Base-by-base conservation (phyloP, 1,284 basidiomycete species). In the Rhodotorula sp. region DNA sequence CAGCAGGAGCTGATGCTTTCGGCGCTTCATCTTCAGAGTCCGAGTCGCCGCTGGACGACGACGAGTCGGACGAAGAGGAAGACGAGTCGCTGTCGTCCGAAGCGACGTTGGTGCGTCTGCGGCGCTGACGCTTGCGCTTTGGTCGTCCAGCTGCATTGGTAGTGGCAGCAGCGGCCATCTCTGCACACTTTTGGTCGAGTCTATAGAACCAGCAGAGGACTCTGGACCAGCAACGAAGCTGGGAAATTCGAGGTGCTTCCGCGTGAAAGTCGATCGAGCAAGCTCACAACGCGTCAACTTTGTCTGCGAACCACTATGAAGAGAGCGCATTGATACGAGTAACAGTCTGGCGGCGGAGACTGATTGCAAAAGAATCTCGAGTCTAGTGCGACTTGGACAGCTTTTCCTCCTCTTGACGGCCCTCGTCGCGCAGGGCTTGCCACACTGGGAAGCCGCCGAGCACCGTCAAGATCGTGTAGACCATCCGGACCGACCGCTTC, bases 41-140 rank as follows among this genome's bases (percentile, higher is more conserved):
- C 15, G 62, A 65, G 34, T 47, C 43, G 29, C 51, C 52, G 23
- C 34, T 34, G 34, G 34, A 34, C 34, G 64, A n/a, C 5, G 72
- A 70, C 49, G 61, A 61, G 48, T 26, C n/a, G 26, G 54, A 56
- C 48, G 63, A 61, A 21, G 64, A 66, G 59, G 58, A 63, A 65
- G 26, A 48, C 49, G 57, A 63, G 57, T 67, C 65, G 58, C 58
- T 60, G 47, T 64, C 62, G 62, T 64, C 63, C 14, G 63, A 64
- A 18, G 31, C 15, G 56, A n/a, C 29, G 57, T 68, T 62, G 49
- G 67, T 63, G 39, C 67, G 67, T 26, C 72, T 52, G 21, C 66
- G 62, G 65, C 74, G 74, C 48, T 73, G 72, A 21, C 74, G 72
- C 62, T 76, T 76, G 26, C 74, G 71, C 51, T 73, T 73, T 7